These are phyloP conservation scores for thale cress (Arabidopsis thaliana) DNA, from an alignment of 345 rosid species.

Conservation along the genomic window DNA sequence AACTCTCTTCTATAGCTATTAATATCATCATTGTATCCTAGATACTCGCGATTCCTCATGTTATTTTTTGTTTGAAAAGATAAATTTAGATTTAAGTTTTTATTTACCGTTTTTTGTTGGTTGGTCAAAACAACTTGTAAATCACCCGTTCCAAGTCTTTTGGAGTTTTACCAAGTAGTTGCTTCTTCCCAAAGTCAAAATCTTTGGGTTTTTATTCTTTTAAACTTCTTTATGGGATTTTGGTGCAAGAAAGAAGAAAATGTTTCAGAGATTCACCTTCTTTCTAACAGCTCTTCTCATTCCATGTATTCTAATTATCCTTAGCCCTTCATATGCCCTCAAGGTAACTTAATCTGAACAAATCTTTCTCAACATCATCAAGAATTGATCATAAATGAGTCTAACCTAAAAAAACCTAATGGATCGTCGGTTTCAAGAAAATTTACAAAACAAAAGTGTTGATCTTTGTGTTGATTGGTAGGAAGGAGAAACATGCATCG, in stretches of 20 bases:
- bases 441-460: not conserved
- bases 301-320: slow-evolving; percentile 45
- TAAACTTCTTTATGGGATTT: slow-evolving; percentile 29
- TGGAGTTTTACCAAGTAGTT: slow-evolving; percentile 25
- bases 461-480: slow-evolving; percentile 40
- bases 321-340: slow-evolving; percentile 57
- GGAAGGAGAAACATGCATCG: slow-evolving; percentile 82
- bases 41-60: slow-evolving; percentile 17
- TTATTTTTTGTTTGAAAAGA: not conserved
- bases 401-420: not conserved
- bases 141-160: slow-evolving; percentile 20
- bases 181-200: slow-evolving; percentile 37
- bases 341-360: slow-evolving; percentile 48
- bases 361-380: not conserved
- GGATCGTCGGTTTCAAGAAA: not conserved
- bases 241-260: slow-evolving; percentile 34
- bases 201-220: slow-evolving; percentile 26
- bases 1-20: slow-evolving; percentile 3
- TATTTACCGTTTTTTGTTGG: not conserved
- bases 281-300: slow-evolving; percentile 43
- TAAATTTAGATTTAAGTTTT: slow-evolving; percentile 37
- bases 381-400: slow-evolving; percentile 3
- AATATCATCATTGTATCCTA: slow-evolving; percentile 34
- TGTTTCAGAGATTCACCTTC: slow-evolving; percentile 48
- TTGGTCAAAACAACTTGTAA: slow-evolving; percentile 20